phyloP scores from a whole-genome alignment of 2,329 filamentous ascomycete species.

The Alternaria sp. region DNA sequence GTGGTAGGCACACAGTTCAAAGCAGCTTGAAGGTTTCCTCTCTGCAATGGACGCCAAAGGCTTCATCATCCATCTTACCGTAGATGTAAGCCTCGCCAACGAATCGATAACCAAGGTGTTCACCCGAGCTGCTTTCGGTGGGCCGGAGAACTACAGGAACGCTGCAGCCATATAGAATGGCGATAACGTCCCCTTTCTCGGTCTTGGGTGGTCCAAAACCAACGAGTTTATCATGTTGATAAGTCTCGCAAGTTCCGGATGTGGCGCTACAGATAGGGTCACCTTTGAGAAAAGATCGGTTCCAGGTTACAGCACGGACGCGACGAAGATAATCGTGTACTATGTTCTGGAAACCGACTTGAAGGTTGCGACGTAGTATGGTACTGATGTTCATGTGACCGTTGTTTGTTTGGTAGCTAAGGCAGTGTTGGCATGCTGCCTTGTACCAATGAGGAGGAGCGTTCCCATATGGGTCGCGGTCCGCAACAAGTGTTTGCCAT shows the following conservation, averaged over 20 bases:
- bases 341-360: fast-evolving
- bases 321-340: neutral
- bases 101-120: neutral
- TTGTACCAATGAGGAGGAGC: too few species aligned
- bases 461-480: too few species aligned
- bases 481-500: too few species aligned
- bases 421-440: too few species aligned
- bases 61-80: neutral
- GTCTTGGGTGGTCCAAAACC: neutral
- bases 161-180: fast-evolving
- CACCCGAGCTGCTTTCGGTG: fast-evolving
- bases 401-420: neutral
- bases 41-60: neutral
- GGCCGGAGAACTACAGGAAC: neutral
- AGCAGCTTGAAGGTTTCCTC: too few species aligned
- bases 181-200: fast-evolving
- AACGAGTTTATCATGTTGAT: too few species aligned
- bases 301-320: too few species aligned
- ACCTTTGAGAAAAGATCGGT: neutral
- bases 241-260: too few species aligned
- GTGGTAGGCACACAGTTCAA: too few species aligned
- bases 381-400: neutral
- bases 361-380: neutral
- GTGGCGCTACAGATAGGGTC: neutral
- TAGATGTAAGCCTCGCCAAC: neutral